Evolutionary conservation across 495 filamentous ascomycete species (phyloP), one percentile per base, ranked within the genome.

Genomic region (Penicillium paradoxum): DNA sequence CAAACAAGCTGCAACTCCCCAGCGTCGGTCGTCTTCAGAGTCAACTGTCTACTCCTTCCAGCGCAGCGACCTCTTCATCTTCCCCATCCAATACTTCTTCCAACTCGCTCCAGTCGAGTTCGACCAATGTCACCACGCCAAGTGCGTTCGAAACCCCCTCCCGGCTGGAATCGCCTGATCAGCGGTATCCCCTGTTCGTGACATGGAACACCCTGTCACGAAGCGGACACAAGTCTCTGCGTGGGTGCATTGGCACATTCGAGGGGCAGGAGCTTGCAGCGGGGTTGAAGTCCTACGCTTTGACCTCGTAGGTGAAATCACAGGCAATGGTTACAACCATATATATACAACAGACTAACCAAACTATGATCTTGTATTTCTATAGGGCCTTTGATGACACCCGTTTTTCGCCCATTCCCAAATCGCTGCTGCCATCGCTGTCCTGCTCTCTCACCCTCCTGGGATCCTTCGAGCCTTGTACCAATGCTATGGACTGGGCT

Each of bases 191-290:
- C 5, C 76, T 98, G 13, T 98, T 98, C 66, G 88, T 98, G 13
- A 97, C 93, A 0, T 98, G 95, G 93, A 95, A 96, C 68, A 88
- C 81, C 1, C 46, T 88, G 24, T 82, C 80, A 4, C 74, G 75
- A 21, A 78, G 79, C 51, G 81, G 79, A 14, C 67, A 78, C 49
- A 85, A 83, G 57, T 82, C 79, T 30, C 79, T 98, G 14, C 87
- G 93, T 41, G 93, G 93, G 27, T 98, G 93, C 77, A 98, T 98
- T 61, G 93, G 93, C 56, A 98, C 93, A 0, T 97, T 97, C 64
- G 90, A 93, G 52, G 65, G 83, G 5, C 87, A 90, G 62, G 79
- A 84, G 21, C 80, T 98, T 8, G 75, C 81, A 19, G 61, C 77
- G 4, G 93, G 91, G 2, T 73, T 98, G 25, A 77, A 80, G 32